phyloP scores from a whole-genome alignment of 441 rosid genomes.

The Manihot esculenta region DNA sequence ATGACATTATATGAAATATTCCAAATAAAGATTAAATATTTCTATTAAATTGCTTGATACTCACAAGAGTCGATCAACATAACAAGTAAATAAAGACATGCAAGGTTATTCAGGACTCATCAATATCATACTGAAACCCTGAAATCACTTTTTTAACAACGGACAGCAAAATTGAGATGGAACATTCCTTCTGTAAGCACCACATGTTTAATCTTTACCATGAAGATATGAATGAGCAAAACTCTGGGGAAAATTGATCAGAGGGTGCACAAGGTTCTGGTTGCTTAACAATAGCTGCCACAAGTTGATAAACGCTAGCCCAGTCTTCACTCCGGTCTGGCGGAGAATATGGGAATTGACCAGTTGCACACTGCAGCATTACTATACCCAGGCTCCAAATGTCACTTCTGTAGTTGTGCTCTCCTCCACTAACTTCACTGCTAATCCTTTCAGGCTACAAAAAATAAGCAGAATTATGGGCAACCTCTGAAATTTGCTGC shows the following conservation, averaged over 20 bases:
- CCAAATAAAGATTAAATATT: not conserved
- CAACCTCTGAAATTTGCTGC: not conserved
- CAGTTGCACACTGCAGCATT: constrained; percentile 87
- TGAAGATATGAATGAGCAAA: constrained; percentile 82
- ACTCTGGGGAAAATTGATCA: constrained; percentile 68
- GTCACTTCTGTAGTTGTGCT: constrained; percentile 70
- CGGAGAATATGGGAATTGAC: constrained; percentile 81
- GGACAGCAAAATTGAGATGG: not conserved
- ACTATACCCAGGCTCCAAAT: constrained; percentile 97
- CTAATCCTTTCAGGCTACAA: constrained; percentile 84
- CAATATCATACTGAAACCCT: not conserved
- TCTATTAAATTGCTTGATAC: not conserved
- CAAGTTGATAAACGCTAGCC: constrained; percentile 74
- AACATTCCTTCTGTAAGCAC: not conserved
- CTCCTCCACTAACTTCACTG: constrained; percentile 30
- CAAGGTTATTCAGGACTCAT: no score
- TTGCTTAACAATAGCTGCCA: constrained; percentile 82
- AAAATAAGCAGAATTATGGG: not conserved
- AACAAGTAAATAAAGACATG: no score
- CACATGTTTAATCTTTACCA: constrained; percentile 48
- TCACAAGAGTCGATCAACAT: not conserved
- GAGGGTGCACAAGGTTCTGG: constrained; percentile 76
- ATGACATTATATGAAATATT: not conserved
- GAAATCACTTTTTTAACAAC: not conserved
- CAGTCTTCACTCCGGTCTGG: constrained; percentile 63